phyloP scores from a whole-genome alignment of 345 rosid species.

The Salix arbutifolia region DNA sequence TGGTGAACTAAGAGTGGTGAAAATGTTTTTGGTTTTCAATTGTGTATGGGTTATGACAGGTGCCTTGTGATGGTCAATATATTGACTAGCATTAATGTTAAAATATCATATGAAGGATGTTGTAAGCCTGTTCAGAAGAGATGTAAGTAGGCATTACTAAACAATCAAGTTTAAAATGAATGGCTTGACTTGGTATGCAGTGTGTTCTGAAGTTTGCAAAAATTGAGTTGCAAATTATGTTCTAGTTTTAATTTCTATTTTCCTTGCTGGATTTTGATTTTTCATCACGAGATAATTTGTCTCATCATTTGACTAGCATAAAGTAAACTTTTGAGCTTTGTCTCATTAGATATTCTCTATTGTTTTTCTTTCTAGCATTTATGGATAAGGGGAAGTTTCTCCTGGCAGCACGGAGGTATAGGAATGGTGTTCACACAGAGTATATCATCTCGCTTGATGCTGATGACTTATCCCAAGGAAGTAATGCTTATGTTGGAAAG shows the following conservation, averaged over 20 bases:
- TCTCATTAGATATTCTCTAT: background rate
- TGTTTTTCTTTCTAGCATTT: slow-evolving; percentile 45
- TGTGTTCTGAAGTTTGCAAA: background rate
- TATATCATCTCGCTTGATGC: slow-evolving; percentile 84
- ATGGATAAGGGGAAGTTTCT: slow-evolving; percentile 86
- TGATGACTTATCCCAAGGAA: slow-evolving; percentile 90
- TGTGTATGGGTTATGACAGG: background rate
- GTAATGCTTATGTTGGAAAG: slow-evolving; percentile 90
- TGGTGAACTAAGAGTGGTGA: background rate
- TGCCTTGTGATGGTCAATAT: background rate
- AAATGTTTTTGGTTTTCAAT: background rate
- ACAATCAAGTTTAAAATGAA: background rate
- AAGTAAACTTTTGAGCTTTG: background rate
- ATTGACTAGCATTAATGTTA: slow-evolving; percentile 27
- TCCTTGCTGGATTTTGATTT: background rate
- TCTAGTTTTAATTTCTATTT: background rate
- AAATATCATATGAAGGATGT: background rate
- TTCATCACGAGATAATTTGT: background rate
- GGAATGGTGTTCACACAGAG: slow-evolving; percentile 74
- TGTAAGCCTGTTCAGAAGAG: background rate
- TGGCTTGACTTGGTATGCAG: background rate
- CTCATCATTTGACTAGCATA: background rate
- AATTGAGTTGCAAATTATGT: background rate
- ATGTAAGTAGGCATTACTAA: background rate
- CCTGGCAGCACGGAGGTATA: slow-evolving; percentile 78